Conservation (phyloP, 2,329 filamentous ascomycete species). For the Diaporthe humulicola region DNA sequence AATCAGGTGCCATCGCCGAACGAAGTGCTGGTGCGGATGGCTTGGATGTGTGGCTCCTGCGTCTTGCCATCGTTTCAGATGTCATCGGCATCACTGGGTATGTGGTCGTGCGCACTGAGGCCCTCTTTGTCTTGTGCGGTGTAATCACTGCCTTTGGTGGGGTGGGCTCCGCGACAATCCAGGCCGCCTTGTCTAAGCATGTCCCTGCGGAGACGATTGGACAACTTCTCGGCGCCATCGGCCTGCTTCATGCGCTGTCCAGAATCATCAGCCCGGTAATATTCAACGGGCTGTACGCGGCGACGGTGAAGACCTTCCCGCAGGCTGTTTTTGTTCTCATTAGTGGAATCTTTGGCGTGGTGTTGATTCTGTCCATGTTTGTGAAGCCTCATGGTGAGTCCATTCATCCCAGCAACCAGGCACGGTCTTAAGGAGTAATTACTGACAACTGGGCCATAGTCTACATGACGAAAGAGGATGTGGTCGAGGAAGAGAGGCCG, state of each 20-base stretch:
- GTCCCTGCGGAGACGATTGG: constrained; percentile 86
- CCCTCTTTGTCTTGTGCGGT: constrained; percentile 79
- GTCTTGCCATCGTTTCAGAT: constrained; percentile 81
- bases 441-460: constrained; percentile 37
- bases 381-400: constrained; percentile 81
- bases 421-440: neutral
- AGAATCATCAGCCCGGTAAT: constrained; percentile 83
- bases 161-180: constrained; percentile 86
- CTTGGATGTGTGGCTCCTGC: constrained; percentile 83
- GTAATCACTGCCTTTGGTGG: constrained; percentile 83
- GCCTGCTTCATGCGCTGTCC: constrained; percentile 85
- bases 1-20: constrained; percentile 55
- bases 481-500: neutral
- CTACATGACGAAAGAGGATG: constrained; percentile 39
- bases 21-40: constrained; percentile 78
- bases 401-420: neutral
- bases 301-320: constrained; percentile 82
- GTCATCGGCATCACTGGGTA: constrained; percentile 83
- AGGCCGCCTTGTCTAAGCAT: constrained; percentile 90
- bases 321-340: constrained; percentile 88
- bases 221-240: constrained; percentile 88
- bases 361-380: constrained; percentile 76
- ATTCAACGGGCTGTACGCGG: constrained; percentile 88
- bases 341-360: constrained; percentile 73
- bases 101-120: constrained; percentile 71